These are phyloP conservation scores for Cucurbita argyrosperma DNA, from an alignment of 306 rosid genomes.

Conservation along the genomic window DNA sequence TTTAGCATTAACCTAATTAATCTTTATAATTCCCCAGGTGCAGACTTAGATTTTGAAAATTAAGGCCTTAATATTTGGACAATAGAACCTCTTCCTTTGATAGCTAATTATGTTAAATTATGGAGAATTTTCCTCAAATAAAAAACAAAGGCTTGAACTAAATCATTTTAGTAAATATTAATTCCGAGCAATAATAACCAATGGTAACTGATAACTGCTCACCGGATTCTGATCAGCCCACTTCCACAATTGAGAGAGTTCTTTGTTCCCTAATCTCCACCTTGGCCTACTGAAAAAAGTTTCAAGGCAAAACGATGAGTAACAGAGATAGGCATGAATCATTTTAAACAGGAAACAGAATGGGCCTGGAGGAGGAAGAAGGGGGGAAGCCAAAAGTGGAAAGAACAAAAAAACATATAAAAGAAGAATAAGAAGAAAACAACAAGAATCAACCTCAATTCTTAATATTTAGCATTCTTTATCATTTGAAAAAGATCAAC, in stretches of 20 bases:
- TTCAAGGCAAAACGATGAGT: constrained; percentile 2
- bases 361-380: too few relatives aligned
- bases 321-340: background rate
- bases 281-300: constrained; percentile 54
- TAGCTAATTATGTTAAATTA: background rate
- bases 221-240: constrained; percentile 99
- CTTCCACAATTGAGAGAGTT: constrained; percentile 91
- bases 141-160: constrained; percentile 8
- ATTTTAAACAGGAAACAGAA: background rate
- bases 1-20: background rate
- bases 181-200: constrained; percentile 1
- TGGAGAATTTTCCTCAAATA: background rate
- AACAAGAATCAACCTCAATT: background rate
- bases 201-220: constrained; percentile 6
- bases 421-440: background rate
- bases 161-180: background rate
- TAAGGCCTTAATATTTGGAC: background rate
- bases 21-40: background rate
- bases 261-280: constrained; percentile 95
- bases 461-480: background rate
- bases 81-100: background rate
- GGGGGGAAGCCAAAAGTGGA: background rate
- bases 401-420: background rate
- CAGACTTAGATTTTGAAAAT: background rate
- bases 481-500: background rate